Conservation (phyloP, 1,284 basidiomycete species). For the Microbotryomycetes sp. region DNA sequence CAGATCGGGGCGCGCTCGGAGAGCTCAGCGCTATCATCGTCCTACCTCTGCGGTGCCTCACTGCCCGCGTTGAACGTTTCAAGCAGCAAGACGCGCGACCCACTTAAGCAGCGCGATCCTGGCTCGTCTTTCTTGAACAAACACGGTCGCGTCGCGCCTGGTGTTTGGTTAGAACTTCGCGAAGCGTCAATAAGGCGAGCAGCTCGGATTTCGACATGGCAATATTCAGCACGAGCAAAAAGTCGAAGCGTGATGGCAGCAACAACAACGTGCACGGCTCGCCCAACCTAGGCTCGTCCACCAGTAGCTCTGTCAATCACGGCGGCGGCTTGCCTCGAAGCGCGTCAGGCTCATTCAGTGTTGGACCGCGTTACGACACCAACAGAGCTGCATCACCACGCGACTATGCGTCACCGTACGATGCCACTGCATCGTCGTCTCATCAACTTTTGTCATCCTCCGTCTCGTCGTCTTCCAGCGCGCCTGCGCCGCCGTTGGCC, state of each 20-base stretch:
- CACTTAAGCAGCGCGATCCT: too few relatives aligned
- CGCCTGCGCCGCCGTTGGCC: slow-evolving; percentile 9
- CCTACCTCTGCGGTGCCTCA: too few relatives aligned
- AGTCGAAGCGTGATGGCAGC: neutral
- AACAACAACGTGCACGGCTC: neutral
- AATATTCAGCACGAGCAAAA: slow-evolving; percentile 1
- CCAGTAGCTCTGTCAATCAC: neutral
- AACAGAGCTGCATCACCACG: neutral
- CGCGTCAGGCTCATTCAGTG: neutral
- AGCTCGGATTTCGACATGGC: neutral
- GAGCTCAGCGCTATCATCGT: too few relatives aligned
- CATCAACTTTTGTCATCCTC: neutral
- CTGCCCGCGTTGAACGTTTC: too few relatives aligned
- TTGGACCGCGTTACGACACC: neutral
- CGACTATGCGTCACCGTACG: neutral
- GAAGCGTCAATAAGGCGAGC: too few relatives aligned
- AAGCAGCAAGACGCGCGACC: too few relatives aligned
- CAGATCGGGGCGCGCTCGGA: too few relatives aligned
- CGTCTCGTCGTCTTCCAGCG: neutral
- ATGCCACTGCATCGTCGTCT: neutral
- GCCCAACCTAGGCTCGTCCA: neutral
- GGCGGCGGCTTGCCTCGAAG: neutral
- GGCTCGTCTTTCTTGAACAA: too few relatives aligned
- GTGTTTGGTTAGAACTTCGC: too few relatives aligned
- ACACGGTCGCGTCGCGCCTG: too few relatives aligned